A percentile compares a stretch with the other conserved stretches of the same genome.
Evolutionary conservation across 208 protist genomes (phyloP).

Genomic region (Acanthamoeba royreba): DNA sequence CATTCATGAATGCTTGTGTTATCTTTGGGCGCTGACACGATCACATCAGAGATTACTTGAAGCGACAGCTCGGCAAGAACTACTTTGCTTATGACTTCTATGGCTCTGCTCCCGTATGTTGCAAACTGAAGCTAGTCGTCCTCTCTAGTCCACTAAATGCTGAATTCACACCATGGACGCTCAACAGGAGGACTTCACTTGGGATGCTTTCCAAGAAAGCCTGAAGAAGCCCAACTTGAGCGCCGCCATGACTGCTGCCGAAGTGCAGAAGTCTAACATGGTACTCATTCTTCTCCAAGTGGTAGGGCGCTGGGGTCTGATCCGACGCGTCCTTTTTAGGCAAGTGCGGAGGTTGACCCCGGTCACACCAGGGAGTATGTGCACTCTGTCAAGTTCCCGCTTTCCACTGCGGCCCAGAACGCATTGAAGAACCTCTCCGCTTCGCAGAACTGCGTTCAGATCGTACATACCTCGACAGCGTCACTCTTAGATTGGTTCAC

Average conservation of each 20-base stretch:
- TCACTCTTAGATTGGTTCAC: not conserved
- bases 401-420: not conserved
- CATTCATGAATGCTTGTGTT: not conserved
- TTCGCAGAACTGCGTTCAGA: not conserved
- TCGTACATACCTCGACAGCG: not conserved
- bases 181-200: not conserved
- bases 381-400: not conserved
- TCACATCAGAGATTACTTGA: not conserved
- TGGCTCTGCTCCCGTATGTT: not conserved
- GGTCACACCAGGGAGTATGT: not conserved
- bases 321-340: not conserved
- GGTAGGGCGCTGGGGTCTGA: not conserved
- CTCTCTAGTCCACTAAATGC: too few relatives aligned
- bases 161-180: not conserved
- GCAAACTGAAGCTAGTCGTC: too few relatives aligned
- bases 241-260: not conserved
- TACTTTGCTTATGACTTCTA: constrained; percentile 2
- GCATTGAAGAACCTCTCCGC: not conserved
- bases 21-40: not conserved
- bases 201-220: not conserved
- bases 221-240: not conserved
- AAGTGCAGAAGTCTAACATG: not conserved
- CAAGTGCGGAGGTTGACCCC: not conserved
- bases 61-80: not conserved
- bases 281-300: not conserved